Evolutionary conservation across 2,329 filamentous ascomycete genomes (phyloP), one percentile per base, ranked within the genome.

Genomic region (Penicillium thymicola): DNA sequence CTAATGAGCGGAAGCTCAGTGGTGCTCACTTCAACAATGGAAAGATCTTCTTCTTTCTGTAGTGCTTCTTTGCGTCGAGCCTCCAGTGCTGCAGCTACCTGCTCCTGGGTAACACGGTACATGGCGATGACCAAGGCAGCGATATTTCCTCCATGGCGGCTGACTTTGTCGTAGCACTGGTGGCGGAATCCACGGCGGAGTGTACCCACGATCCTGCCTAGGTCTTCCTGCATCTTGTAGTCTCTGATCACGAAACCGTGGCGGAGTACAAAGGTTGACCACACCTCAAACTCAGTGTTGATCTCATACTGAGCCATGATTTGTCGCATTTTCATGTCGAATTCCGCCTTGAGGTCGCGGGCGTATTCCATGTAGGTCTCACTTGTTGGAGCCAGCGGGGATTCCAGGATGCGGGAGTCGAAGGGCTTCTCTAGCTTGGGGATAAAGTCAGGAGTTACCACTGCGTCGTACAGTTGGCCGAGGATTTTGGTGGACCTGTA

Each of bases 251-350:
- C 82, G 0, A 85, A 81, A 9, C 89, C 89, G 67, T 89, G 90
- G 1, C 83, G 82, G 56, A 97, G 79, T 2, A 92, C 85, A 71
- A 97, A 97, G 0, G 90, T 87, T 0, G 91, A 88, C 86, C 88
- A 97, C 11, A 96, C 83, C 72, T 99, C 94, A 63, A 96, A 97
- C 67, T 99, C 94, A 0, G 89, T 96, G 18, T 78, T 76, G 54
- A 97, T 89, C 42, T 89, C 88, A 63, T 92, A 85, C 66, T 96
- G 92, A 1, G 86, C 88, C 85, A 97, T 92, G 54, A 97, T 80
- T 0, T 92, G 84, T 13, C 83, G 84, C 66, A 97, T 81, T 0
- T 85, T 82, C 16, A 82, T 81, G 67, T 99, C 94, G 63, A 97
- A 97, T 30, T 87, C 78, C 0, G 67, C 69, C 73, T 99, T 99